Evolutionary conservation across 345 rosid species (phyloP), one percentile per base, ranked within the genome.

Genomic region (Populus ilicifolia): DNA sequence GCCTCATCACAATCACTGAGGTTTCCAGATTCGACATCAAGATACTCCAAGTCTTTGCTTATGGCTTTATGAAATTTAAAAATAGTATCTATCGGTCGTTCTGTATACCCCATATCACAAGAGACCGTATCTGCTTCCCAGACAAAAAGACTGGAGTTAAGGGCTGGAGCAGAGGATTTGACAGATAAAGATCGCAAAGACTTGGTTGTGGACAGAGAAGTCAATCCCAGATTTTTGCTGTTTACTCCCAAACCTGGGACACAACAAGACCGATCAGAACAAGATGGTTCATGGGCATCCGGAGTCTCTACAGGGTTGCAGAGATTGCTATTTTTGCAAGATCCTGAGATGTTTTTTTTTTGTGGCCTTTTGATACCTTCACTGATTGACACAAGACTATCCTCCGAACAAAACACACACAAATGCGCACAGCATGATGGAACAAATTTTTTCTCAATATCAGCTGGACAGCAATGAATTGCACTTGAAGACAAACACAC

Each of bases 61-160:
- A 94, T 94, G 72, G 97, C 97, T 83, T 90, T 94, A 78, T 94
- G 98, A 86, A 94, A 92, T 74, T 94, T 94, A 79, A 94, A 94
- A 79, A 94, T 89, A 5, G 89, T 94, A 83, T 93, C 98, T 82
- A 94, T 93, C 33, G 98, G 98, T 56, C 97, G 87, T 80, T 79
- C 89, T 21, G 82, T 80, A 64, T 74, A 80, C 62, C 87, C 90
- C 78, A 79, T 71, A 72, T 84, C 82, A 59, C 83, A 82, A 82
- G 85, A 79, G 80, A 81, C 85, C 81, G 72, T 82, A 78, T 89
- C 96, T 79, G 86, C 81, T 84, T 92, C 97, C 97, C 97, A 92
- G 76, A 84, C 73, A 85, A 92, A 94, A 81, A 94, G 97, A 84
- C 93, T 92, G 75, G 98, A 94, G 80, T 90, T 86, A 67, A 94